phyloP scores from a whole-genome alignment of 345 rosid genomes.

The Geranium brycei region DNA sequence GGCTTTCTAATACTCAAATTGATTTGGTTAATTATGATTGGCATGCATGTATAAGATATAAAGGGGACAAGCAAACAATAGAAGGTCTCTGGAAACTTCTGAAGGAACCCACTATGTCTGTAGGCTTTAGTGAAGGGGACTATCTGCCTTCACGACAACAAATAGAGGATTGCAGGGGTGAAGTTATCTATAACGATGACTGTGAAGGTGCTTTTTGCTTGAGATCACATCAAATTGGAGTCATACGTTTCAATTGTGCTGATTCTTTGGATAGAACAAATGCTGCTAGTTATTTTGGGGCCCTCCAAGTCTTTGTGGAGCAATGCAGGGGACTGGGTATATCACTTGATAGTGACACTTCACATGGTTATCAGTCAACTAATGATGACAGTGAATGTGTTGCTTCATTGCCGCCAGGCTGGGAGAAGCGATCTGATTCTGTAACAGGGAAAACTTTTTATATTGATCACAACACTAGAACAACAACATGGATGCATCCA shows the following conservation, averaged over 20 bases:
- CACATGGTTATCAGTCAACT: constrained; percentile 47
- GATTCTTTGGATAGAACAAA: constrained; percentile 97
- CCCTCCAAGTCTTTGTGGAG: constrained; percentile 92
- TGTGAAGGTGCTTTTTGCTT: constrained; percentile 83
- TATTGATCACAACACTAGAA: constrained; percentile 87
- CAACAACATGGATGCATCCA: constrained; percentile 93
- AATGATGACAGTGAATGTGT: constrained; percentile 46
- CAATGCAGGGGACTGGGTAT: constrained; percentile 78
- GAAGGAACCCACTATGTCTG: constrained; percentile 50
- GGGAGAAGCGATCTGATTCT: constrained; percentile 92
- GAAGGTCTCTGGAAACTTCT: constrained; percentile 83
- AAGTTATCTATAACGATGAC: constrained; percentile 60
- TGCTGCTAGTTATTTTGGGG: constrained; percentile 92
- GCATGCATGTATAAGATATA: constrained; percentile 69
- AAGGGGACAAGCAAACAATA: constrained; percentile 86
- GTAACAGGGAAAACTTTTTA: constrained; percentile 78
- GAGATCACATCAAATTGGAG: constrained; percentile 93
- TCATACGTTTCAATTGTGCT: constrained; percentile 87
- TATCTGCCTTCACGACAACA: constrained; percentile 67
- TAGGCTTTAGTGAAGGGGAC: constrained; percentile 88
- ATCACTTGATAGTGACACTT: constrained; percentile 75
- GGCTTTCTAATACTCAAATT: constrained; percentile 59
- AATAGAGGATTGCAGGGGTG: constrained; percentile 84
- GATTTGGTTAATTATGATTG: constrained; percentile 77
- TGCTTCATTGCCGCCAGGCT: constrained; percentile 93